Evolutionary conservation across 2,329 filamentous ascomycete species (phyloP), one percentile per base, ranked within the genome.

Genomic region (Lasiodiplodia sp.): DNA sequence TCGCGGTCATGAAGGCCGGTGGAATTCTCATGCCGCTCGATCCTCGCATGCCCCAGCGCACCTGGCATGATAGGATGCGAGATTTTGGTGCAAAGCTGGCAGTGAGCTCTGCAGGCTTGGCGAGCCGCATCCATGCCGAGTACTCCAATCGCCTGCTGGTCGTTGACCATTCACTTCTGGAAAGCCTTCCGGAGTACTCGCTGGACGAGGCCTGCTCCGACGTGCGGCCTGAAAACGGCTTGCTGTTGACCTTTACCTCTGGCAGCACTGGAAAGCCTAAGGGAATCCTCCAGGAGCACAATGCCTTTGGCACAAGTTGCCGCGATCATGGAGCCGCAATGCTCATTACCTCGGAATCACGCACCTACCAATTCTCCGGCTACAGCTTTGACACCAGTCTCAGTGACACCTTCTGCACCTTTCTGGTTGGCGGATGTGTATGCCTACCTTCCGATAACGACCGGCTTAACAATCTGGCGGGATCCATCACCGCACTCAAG

Each of bases 251-350:
- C 40, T 79, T 78, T 60, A 80, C 78, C 0, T 78, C 76, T 23
- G 78, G 78, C 6, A 78, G 76, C 52, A 80, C 78, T 0, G 78
- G 78, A 10, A 37, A 74, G 34, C 78, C 78, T 0, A 80, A 80
- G 56, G 60, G 72, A 7, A 70, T 71, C 18, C 10, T 67, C 34
- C 47, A 60, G 25, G 53, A 53, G 49, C 65, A 67, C 28, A 28
- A 40, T 40, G 38, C 38, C 38, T 40, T 40, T 21, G 52, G 52
- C 16, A 56, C 52, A 28, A 40, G 38, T 14, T 40, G 71, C 69
- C 28, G 75, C 76, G 1, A 76, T 77, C 51, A 77, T 76, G 52
- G 52, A 34, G 25, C 25, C 28, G n/a, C 38, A 40, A 58, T 21
- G 31, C 34, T 12, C 23, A 58, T 18, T 12, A 23, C 18, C 55